Evolutionary conservation across 192 early-diverging fungal species (phyloP).

Genomic region (Entomortierella beljakovae): DNA sequence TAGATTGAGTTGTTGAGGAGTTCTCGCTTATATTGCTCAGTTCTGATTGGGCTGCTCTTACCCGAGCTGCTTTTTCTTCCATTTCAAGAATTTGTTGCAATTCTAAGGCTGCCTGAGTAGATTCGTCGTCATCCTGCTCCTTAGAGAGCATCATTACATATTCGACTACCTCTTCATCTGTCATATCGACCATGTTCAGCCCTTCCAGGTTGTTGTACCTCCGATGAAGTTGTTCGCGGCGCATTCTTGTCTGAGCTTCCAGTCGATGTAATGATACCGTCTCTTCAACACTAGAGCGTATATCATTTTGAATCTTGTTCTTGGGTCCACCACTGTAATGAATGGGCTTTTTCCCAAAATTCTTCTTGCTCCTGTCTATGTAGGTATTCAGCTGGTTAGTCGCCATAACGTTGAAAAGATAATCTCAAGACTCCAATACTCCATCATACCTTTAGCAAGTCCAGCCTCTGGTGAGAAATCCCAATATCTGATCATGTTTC

Average conservation of each 20-base stretch:
- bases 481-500: constrained; percentile 64
- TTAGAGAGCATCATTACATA: constrained; percentile 69
- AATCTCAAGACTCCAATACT: neutral
- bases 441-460: constrained; percentile 32
- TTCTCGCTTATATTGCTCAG: constrained; percentile 17
- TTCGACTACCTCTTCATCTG: constrained; percentile 66
- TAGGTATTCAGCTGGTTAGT: neutral
- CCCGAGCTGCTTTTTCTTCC: constrained; percentile 10
- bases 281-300: constrained; percentile 42
- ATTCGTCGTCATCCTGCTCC: constrained; percentile 28
- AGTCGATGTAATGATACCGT: constrained; percentile 32
- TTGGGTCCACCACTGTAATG: constrained; percentile 47
- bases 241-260: constrained; percentile 29
- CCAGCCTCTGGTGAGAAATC: constrained; percentile 62
- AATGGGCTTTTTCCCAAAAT: constrained; percentile 15
- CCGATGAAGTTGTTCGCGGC: constrained; percentile 31
- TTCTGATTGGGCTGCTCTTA: neutral
- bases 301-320: constrained; percentile 43
- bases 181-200: constrained; percentile 58
- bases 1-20: constrained; percentile 1
- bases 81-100: constrained; percentile 30
- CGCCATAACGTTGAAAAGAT: neutral
- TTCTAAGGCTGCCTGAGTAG: constrained; percentile 9
- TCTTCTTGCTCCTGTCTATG: constrained; percentile 29
- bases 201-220: constrained; percentile 50